These are phyloP conservation scores for Pluteus cervinus DNA, from an alignment of 768 basidiomycete species.

Conservation along the genomic window DNA sequence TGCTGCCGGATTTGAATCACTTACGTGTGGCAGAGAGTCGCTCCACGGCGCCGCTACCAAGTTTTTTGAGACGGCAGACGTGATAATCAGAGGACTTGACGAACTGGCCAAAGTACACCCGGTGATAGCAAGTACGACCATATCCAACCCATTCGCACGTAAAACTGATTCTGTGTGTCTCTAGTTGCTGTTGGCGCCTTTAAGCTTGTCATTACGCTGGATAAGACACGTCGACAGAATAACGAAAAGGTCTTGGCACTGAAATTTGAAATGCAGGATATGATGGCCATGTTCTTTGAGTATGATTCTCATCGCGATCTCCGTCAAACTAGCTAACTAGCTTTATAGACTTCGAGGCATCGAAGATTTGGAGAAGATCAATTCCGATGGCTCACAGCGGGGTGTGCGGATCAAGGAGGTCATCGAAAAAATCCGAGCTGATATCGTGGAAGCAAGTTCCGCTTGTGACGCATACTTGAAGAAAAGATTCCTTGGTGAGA, in stretches of 20 bases:
- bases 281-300: conserved; percentile 42
- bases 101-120: conserved; percentile 29
- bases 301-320: too few species aligned
- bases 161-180: background rate
- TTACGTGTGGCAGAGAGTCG: too few species aligned
- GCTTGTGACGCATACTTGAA: conserved; percentile 41
- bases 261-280: conserved; percentile 43
- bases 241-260: conserved; percentile 41
- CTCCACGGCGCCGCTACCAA: conserved; percentile 19
- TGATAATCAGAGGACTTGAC: conserved; percentile 25
- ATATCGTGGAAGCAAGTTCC: conserved; percentile 38
- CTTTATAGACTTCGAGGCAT: too few species aligned
- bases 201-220: conserved; percentile 40
- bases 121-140: conserved; percentile 24
- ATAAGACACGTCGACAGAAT: conserved; percentile 43
- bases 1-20: too few species aligned
- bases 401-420: conserved; percentile 23
- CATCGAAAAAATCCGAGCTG: conserved; percentile 24
- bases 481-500: conserved; percentile 34
- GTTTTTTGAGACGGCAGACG: conserved; percentile 23
- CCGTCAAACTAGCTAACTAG: too few species aligned
- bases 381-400: conserved; percentile 24
- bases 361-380: conserved; percentile 17
- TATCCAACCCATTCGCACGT: background rate
- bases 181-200: conserved; percentile 45